Percentiles rank a stretch among this genome's conserved stretches.
Conservation (phyloP, 306 rosid genomes). For the Pterocarpus santalinus region DNA sequence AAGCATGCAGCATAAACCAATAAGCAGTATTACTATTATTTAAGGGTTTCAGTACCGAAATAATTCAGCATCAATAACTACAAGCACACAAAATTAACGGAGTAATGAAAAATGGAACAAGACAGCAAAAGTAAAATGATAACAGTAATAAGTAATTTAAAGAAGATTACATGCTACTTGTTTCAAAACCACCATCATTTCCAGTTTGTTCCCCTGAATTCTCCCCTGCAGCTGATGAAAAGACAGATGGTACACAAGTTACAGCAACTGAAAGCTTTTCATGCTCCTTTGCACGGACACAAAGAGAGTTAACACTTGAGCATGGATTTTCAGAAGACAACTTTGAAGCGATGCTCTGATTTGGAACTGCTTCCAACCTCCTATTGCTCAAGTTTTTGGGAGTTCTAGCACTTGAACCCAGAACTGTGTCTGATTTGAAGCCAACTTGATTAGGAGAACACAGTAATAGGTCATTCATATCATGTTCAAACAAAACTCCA, state of each 20-base stretch:
- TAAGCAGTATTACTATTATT: slow-evolving; percentile 29
- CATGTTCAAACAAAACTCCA: slow-evolving; percentile 67
- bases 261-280: slow-evolving; percentile 53
- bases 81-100: slow-evolving; percentile 8
- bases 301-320: slow-evolving; percentile 58
- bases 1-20: slow-evolving; percentile 39
- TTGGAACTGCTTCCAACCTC: slow-evolving; percentile 51
- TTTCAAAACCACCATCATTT: slow-evolving; percentile 56
- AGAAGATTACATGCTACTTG: slow-evolving; percentile 66
- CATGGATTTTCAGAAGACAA: slow-evolving; percentile 54
- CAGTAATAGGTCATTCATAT: slow-evolving; percentile 63
- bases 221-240: slow-evolving; percentile 54
- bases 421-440: slow-evolving; percentile 52
- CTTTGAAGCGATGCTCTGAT: slow-evolving; percentile 52
- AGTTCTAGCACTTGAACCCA: slow-evolving; percentile 49
- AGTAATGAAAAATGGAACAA: slow-evolving; percentile 10
- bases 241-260: slow-evolving; percentile 49
- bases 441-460: slow-evolving; percentile 66
- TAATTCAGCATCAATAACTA: slow-evolving; percentile 10
- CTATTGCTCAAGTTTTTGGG: slow-evolving; percentile 53
- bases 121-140: slow-evolving; percentile 11
- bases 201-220: slow-evolving; percentile 50
- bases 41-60: slow-evolving; percentile 3
- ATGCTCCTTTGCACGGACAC: slow-evolving; percentile 60
- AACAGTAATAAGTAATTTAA: slow-evolving; percentile 16